These are phyloP conservation scores for Pascua guehoae DNA, from an alignment of 1,284 basidiomycete genomes.

Conservation along the genomic window DNA sequence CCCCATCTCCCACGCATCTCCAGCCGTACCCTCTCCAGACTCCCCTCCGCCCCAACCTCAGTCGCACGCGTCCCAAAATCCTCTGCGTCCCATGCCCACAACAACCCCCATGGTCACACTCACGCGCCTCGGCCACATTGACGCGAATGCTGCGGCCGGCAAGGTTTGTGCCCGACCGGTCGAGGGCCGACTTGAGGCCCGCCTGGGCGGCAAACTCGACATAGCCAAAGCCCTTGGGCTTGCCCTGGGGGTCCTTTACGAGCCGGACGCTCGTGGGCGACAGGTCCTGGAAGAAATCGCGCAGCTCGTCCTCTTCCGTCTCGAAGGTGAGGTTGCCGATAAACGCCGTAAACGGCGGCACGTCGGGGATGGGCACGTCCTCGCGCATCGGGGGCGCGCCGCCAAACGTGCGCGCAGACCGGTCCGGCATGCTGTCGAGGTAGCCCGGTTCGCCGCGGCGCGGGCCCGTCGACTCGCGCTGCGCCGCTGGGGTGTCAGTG, in stretches of 20 bases:
- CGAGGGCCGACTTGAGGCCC: conserved; percentile 75
- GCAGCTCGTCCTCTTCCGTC: conserved; percentile 76
- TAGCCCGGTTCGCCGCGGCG: conserved; percentile 48
- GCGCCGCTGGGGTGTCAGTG: conserved; percentile 43
- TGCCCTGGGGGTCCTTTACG: conserved; percentile 83
- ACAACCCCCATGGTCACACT: conserved; percentile 43
- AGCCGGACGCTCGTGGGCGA: conserved; percentile 84
- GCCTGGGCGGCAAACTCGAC: conserved; percentile 86
- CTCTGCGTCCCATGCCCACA: neutral
- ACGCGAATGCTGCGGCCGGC: conserved; percentile 79
- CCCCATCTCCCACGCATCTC: no score
- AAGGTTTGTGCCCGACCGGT: conserved; percentile 60
- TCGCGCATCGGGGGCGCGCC: conserved; percentile 62
- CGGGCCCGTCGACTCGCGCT: conserved; percentile 41
- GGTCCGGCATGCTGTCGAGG: conserved; percentile 49
- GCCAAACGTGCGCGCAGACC: conserved; percentile 25
- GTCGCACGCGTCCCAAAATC: neutral
- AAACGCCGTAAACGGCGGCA: conserved; percentile 92
- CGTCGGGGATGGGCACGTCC: conserved; percentile 89
- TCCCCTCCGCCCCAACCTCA: no score
- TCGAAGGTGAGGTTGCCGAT: conserved; percentile 95
- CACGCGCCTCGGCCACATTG: conserved; percentile 92
- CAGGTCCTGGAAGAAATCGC: conserved; percentile 64
- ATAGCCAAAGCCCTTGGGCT: conserved; percentile 97
- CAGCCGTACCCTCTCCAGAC: no score